Conservation (phyloP, 768 basidiomycete species). For the Hericium coralloides region DNA sequence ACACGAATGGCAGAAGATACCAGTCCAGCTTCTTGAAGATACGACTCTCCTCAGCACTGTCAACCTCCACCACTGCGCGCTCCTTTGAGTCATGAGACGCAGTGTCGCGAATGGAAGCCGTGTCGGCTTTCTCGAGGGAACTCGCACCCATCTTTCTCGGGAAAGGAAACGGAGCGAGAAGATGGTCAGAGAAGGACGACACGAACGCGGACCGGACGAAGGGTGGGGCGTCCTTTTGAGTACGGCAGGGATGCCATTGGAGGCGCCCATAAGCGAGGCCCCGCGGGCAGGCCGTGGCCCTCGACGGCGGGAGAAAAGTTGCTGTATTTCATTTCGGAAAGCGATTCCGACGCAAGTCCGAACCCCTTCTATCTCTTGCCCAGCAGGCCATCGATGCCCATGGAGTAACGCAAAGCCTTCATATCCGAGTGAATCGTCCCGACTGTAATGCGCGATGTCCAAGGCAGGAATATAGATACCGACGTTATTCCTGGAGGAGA, state of each 20-base stretch:
- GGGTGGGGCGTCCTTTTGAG: not conserved
- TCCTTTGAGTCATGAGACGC: not conserved
- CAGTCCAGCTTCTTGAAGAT: constrained; percentile 10
- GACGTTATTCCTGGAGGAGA: too few relatives aligned
- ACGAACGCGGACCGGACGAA: not conserved
- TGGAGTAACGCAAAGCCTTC: too few relatives aligned
- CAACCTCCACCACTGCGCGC: not conserved
- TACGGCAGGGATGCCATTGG: not conserved
- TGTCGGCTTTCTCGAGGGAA: not conserved
- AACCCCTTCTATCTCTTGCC: too few relatives aligned
- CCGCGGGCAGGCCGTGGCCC: too few relatives aligned
- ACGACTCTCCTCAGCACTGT: not conserved
- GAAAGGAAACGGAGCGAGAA: not conserved
- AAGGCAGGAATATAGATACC: too few relatives aligned
- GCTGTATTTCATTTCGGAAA: too few relatives aligned
- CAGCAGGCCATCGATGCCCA: too few relatives aligned
- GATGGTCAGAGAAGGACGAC: not conserved
- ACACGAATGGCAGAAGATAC: constrained; percentile 5
- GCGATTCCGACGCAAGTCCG: too few relatives aligned
- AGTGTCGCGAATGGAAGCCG: not conserved
- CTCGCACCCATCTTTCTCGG: not conserved
- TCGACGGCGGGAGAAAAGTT: too few relatives aligned
- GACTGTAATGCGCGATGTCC: too few relatives aligned
- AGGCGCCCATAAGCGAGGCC: not conserved
- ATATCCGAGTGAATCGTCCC: too few relatives aligned